A percentile compares a stretch with the other conserved stretches of the same genome.
Evolutionary conservation across 305 asterid genomes (phyloP).

Genomic region (Fraxinus albicans): DNA sequence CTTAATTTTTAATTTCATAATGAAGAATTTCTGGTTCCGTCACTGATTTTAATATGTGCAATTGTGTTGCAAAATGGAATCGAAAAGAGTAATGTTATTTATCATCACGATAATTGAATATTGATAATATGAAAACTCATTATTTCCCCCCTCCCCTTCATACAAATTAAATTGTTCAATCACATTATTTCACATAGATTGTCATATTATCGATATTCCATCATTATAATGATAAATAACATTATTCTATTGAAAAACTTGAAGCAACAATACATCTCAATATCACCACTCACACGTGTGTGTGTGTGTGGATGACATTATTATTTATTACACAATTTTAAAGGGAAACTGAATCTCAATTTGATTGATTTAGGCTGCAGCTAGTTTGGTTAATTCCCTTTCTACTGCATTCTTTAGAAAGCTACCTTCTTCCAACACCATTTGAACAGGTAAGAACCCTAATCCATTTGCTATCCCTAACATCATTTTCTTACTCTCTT

Average conservation of each 20-base stretch:
- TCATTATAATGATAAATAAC: too few species aligned
- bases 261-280: neutral
- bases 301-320: neutral
- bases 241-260: neutral
- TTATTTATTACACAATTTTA: neutral
- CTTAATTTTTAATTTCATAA: neutral
- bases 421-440: slow-evolving; percentile 3
- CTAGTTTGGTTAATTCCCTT: neutral
- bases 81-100: too few species aligned
- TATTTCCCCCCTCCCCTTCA: neutral
- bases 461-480: neutral
- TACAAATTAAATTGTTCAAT: neutral
- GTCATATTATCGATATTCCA: too few species aligned
- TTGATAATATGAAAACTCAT: too few species aligned
- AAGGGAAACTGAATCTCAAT: neutral
- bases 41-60: neutral
- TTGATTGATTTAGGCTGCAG: neutral
- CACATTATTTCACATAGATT: too few species aligned
- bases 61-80: neutral
- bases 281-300: neutral
- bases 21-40: neutral
- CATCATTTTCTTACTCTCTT: slow-evolving; percentile 6
- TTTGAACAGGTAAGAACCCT: slow-evolving; percentile 9
- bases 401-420: neutral
- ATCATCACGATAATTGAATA: too few species aligned